Evolutionary conservation across 75 land plant species (phyloP).

Genomic region (Sequoiadendron giganteum): DNA sequence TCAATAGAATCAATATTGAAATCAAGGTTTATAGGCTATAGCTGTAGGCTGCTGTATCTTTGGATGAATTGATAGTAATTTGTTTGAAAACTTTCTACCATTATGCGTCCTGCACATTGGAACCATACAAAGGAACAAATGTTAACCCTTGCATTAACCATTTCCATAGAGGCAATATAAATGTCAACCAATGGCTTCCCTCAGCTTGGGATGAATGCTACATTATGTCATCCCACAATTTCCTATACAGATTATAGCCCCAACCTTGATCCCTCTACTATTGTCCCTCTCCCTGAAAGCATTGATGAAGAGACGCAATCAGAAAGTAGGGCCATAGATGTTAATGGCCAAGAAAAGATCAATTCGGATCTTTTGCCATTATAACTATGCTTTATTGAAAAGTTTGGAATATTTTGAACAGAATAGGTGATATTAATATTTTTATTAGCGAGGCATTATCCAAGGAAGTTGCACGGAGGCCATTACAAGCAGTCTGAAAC

Average conservation of each 20-base stretch:
- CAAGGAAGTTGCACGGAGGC: neutral
- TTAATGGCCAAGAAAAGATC: neutral
- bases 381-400: neutral
- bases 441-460: neutral
- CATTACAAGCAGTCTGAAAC: neutral
- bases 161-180: neutral
- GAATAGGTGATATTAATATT: neutral
- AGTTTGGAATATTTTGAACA: neutral
- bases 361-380: neutral
- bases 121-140: neutral
- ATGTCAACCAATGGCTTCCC: neutral
- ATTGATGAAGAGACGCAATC: neutral
- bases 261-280: neutral
- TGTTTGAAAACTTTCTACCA: neutral
- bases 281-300: neutral
- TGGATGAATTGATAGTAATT: neutral
- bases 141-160: neutral
- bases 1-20: neutral
- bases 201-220: neutral
- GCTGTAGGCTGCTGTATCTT: neutral
- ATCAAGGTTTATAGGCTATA: neutral
- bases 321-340: neutral
- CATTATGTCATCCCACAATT: neutral
- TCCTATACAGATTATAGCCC: neutral
- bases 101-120: neutral